phyloP scores from a whole-genome alignment of 129 eudicot genomes.

The Helichrysum umbraculigerum region DNA sequence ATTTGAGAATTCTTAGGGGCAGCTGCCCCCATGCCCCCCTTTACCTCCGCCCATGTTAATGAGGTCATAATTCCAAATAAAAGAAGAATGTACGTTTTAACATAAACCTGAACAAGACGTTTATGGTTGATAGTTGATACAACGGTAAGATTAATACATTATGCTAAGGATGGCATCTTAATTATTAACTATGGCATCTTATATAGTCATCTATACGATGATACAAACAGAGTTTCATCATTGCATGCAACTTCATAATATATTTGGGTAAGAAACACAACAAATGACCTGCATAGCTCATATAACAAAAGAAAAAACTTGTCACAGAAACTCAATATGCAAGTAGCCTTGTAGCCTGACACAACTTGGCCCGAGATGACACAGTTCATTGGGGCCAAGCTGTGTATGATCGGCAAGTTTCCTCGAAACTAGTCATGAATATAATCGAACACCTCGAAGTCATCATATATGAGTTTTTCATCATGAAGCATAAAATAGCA shows the following conservation, averaged over 20 bases:
- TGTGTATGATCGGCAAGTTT: not conserved
- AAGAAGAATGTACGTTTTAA: not conserved
- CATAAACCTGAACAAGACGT: not conserved
- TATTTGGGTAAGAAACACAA: not conserved
- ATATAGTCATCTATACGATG: not conserved
- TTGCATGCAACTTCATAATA: not conserved
- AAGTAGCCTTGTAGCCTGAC: not conserved
- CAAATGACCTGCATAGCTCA: not conserved
- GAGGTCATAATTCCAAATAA: not conserved
- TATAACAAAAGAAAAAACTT: constrained; percentile 17
- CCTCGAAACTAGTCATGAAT: constrained; percentile 47
- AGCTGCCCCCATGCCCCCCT: too few species aligned
- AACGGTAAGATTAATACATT: too few species aligned
- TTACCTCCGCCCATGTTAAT: too few species aligned
- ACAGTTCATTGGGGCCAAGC: not conserved
- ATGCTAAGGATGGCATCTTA: too few species aligned
- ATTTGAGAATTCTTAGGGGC: too few species aligned
- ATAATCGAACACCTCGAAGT: constrained; percentile 63
- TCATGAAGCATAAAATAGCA: constrained; percentile 92
- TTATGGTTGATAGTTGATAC: too few species aligned
- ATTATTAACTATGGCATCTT: too few species aligned
- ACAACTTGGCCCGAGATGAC: not conserved
- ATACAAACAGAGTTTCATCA: not conserved
- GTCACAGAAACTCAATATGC: constrained; percentile 2
- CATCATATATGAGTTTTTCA: constrained; percentile 53